A percentile compares a stretch with the other conserved stretches of the same genome.
These are phyloP conservation scores for Ceratocystis cubensis DNA, from an alignment of 2,329 filamentous ascomycete species.

Conservation along the genomic window DNA sequence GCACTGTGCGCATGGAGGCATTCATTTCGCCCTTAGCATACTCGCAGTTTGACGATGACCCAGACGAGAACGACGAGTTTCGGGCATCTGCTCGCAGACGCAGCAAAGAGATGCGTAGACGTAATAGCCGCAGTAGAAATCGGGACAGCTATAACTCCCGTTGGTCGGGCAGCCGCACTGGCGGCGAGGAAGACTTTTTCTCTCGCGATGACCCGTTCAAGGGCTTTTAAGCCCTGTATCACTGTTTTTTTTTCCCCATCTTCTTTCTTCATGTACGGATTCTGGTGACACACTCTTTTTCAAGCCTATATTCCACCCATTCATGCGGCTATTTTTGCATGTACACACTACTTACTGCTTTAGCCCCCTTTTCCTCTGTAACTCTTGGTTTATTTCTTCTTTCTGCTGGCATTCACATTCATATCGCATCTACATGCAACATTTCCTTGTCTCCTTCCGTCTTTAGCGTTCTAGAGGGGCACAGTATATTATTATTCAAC, in stretches of 20 bases:
- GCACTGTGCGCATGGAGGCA: constrained; percentile 91
- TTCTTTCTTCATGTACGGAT: too few species aligned
- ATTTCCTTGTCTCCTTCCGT: constrained; percentile 1
- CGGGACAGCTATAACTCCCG: constrained; percentile 40
- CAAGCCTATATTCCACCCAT: background rate
- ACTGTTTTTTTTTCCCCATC: too few species aligned
- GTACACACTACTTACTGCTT: background rate
- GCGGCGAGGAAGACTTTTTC: constrained; percentile 43
- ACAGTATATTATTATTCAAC: too few species aligned
- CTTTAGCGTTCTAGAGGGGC: background rate
- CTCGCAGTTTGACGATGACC: constrained; percentile 35
- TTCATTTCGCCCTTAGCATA: constrained; percentile 61
- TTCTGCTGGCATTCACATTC: background rate
- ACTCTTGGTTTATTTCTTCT: background rate
- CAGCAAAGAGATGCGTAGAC: constrained; percentile 43
- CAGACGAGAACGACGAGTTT: constrained; percentile 40
- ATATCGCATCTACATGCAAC: background rate
- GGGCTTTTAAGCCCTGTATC: constrained; percentile 36
- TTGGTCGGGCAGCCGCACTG: constrained; percentile 22
- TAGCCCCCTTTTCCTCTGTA: background rate
- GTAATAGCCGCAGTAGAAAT: constrained; percentile 41
- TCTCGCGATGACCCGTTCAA: constrained; percentile 47
- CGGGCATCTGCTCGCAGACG: constrained; percentile 37
- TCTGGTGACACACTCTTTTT: background rate
- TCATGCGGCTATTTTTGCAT: background rate